Conservation (phyloP, 2,329 filamentous ascomycete genomes). For the Botrytis deweyae region DNA sequence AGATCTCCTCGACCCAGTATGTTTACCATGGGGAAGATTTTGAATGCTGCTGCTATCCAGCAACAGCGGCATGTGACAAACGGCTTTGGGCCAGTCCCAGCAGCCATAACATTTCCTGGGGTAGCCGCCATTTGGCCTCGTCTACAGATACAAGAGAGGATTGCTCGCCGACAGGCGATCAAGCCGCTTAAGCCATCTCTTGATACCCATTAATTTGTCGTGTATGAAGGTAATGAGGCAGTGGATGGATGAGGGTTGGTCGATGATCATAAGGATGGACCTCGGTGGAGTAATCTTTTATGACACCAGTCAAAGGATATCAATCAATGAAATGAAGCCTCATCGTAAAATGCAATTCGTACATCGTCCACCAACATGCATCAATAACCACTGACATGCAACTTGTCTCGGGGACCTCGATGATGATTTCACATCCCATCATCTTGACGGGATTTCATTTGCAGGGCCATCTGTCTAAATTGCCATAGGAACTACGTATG, state of each 20-base stretch:
- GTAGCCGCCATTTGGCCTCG: not conserved
- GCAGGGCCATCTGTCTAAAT: not conserved
- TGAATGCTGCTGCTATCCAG: not conserved
- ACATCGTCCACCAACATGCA: slow-evolving; percentile 32
- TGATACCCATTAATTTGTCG: slow-evolving; percentile 42
- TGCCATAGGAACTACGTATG: not conserved
- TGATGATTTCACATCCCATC: not conserved
- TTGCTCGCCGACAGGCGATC: not conserved
- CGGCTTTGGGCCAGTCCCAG: not conserved
- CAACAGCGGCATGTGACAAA: not conserved
- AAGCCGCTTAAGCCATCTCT: not conserved
- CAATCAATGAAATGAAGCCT: not conserved
- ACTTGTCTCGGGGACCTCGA: not conserved
- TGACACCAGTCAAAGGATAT: not conserved
- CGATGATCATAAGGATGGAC: slow-evolving; percentile 56
- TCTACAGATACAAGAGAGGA: not conserved
- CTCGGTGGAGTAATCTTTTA: not conserved
- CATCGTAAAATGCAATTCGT: not conserved
- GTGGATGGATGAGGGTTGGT: slow-evolving; percentile 59
- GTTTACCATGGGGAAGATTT: not conserved
- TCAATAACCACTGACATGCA: not conserved
- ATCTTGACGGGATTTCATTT: not conserved
- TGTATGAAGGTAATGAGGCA: slow-evolving; percentile 45
- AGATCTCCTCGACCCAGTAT: not conserved
- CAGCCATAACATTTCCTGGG: not conserved